Base-by-base conservation (phyloP, 805 yeast species). In the Yarrowia deformans region DNA sequence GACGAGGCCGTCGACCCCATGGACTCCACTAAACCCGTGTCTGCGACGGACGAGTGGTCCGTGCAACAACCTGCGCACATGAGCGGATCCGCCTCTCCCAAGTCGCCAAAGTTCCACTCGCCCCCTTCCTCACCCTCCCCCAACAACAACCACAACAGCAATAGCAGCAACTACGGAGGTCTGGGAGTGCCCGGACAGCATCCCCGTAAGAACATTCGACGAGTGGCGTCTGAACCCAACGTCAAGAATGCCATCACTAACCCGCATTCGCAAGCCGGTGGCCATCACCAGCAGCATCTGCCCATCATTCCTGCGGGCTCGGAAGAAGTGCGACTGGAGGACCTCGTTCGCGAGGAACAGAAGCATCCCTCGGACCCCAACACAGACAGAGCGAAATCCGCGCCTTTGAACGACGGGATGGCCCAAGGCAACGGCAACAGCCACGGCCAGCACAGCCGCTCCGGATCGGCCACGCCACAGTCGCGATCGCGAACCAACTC, bases 401-500 rank as follows among this genome's bases (percentile, higher is more conserved):
- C 66, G 9, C 69, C 64, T 14, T 34, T 45, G 16, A 16, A 29
- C 37, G 43, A 40, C 45, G 32, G 16, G n/a, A 19, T 19, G 29
- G 18, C n/a, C 32, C 23, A 23, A 18, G 16, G 14, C 29, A 42
- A 37, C 56, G 61, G 45, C 46, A 42, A 1, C 46, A 56, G 37
- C 66, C 68, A 9, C 64, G 60, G 46, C 42, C 69, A 19, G 42
- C 48, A 45, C 34, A 14, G 52, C 10, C 68, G 55, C 16, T 10
- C 71, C 18, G 63, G 54, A 34, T 45, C 69, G 2, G 63, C 70
- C 2, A 50, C 68, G 10, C 60, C 75, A 63, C 67, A 34, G 52
- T n/a, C 48, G 18, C 68, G 66, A 2, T 52, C 70, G 18, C 69
- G 84, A 73, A 72, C 83, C 73, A 75, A 89, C 74, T 79, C 82